Evolutionary conservation across 257 asterid genomes (phyloP).

Genomic region (Paraleonurus japonicus): DNA sequence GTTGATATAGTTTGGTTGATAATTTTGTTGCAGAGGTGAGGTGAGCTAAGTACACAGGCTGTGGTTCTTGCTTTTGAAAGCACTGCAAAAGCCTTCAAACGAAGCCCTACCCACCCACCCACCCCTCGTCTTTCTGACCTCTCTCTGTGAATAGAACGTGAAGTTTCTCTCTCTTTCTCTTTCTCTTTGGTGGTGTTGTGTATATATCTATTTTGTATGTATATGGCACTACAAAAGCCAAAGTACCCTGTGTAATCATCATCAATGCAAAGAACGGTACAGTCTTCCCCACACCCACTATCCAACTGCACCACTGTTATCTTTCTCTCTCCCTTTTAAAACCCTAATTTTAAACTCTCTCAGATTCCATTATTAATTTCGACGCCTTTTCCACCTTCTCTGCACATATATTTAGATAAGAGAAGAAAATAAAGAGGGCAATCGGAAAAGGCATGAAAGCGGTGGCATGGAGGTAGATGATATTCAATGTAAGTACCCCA

Average conservation of each 20-base stretch:
- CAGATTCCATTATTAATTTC: conserved; percentile 7
- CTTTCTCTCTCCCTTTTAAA: conserved; percentile 27
- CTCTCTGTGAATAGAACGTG: conserved; percentile 41
- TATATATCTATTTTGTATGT: conserved; percentile 26
- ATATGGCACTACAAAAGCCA: conserved; percentile 36
- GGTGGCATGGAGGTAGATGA: conserved; percentile 55
- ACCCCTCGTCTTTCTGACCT: conserved; percentile 30
- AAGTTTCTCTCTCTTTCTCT: conserved; percentile 15
- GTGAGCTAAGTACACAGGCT: conserved; percentile 25
- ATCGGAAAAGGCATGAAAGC: conserved; percentile 50
- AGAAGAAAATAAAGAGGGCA: conserved; percentile 7
- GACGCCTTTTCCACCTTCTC: background rate
- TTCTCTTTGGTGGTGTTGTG: background rate
- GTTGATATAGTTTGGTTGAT: conserved; percentile 15
- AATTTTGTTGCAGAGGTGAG: conserved; percentile 31
- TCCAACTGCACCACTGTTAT: conserved; percentile 26
- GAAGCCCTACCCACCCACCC: background rate
- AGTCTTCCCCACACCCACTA: conserved; percentile 43
- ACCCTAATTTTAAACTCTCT: conserved; percentile 39
- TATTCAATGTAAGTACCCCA: conserved; percentile 49
- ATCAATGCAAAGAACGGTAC: conserved; percentile 52
- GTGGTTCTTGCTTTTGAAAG: conserved; percentile 38
- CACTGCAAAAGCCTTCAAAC: conserved; percentile 38
- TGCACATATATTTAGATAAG: background rate
- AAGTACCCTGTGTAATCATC: conserved; percentile 46